phyloP scores from a whole-genome alignment of 805 yeast species.

The Yamadazyma kitorensis region DNA sequence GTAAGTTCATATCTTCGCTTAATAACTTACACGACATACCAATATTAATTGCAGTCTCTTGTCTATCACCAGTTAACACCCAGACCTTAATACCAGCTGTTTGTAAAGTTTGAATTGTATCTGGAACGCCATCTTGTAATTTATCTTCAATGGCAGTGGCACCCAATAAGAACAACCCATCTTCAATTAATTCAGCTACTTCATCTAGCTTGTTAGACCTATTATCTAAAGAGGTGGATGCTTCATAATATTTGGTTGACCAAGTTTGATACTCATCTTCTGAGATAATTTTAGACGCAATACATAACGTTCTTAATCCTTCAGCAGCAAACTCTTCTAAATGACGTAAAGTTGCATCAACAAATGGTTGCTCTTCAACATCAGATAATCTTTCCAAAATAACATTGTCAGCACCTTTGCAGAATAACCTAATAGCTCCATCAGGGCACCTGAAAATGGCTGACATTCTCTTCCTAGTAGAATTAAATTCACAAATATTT shows the following conservation, averaged over 20 bases:
- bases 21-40: conserved; percentile 96
- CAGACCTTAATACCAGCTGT: conserved; percentile 96
- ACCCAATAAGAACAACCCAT: conserved; percentile 75
- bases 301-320: conserved; percentile 91
- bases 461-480: conserved; percentile 97
- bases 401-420: conserved; percentile 98
- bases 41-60: conserved; percentile 96
- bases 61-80: conserved; percentile 98
- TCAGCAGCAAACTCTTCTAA: conserved; percentile 96
- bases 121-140: conserved; percentile 97
- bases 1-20: conserved; percentile 92
- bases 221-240: conserved; percentile 76
- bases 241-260: conserved; percentile 65
- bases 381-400: conserved; percentile 78
- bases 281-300: conserved; percentile 79
- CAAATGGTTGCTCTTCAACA: conserved; percentile 65
- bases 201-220: conserved; percentile 77
- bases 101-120: conserved; percentile 90
- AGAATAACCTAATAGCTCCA: conserved; percentile 80
- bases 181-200: conserved; percentile 87
- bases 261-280: conserved; percentile 76
- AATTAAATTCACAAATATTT: conserved; percentile 93
- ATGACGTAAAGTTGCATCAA: conserved; percentile 78
- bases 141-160: conserved; percentile 99
- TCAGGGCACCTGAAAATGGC: conserved; percentile 93